Percentiles rank a stretch among this genome's conserved stretches.
Evolutionary conservation across 2,329 filamentous ascomycete genomes (phyloP).

Genomic region (Trichoderma sp.): DNA sequence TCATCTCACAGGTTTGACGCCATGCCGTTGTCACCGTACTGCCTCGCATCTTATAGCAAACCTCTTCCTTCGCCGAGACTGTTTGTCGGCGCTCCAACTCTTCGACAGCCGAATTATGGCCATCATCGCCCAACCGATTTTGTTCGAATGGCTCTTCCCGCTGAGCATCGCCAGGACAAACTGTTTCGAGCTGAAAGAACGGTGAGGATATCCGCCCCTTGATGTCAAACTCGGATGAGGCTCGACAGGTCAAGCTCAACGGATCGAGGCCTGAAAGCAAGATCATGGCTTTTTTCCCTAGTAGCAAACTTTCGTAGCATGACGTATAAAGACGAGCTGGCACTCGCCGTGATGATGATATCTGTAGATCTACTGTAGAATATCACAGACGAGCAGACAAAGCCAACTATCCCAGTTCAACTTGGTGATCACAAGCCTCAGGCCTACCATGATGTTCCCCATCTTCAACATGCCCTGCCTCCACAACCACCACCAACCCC

Average conservation of each 20-base stretch:
- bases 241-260: not conserved
- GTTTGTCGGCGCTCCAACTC: constrained; percentile 11
- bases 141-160: not conserved
- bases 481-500: not conserved
- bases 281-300: not conserved
- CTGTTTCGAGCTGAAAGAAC: constrained; percentile 13
- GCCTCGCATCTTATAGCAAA: constrained; percentile 1
- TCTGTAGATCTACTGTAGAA: not conserved
- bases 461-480: constrained; percentile 22
- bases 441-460: constrained; percentile 13
- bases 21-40: not conserved
- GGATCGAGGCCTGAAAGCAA: not conserved
- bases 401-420: not conserved
- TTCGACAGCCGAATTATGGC: not conserved
- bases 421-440: not conserved
- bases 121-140: not conserved
- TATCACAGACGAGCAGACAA: not conserved
- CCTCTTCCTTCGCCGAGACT: not conserved
- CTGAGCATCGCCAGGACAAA: not conserved
- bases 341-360: not conserved
- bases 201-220: constrained; percentile 12
- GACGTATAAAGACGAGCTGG: not conserved
- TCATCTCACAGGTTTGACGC: constrained; percentile 15
- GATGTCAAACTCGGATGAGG: not conserved
- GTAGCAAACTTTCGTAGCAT: constrained; percentile 3